phyloP scores from a whole-genome alignment of 192 early-diverging fungal genomes.

The Coemansia pectinata region DNA sequence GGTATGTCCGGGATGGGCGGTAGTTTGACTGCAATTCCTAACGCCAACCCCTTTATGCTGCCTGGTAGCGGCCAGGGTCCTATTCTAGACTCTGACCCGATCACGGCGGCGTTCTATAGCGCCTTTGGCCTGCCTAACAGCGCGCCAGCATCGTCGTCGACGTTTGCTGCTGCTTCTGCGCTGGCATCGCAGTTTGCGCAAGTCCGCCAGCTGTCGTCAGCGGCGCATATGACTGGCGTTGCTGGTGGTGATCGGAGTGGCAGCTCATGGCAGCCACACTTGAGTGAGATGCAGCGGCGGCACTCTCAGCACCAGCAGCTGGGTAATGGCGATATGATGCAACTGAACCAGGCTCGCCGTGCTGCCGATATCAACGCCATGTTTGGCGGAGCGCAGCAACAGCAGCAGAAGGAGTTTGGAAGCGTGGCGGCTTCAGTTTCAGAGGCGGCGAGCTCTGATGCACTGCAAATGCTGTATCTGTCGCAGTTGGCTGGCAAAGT shows the following conservation, averaged over 20 bases:
- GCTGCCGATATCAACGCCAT: not conserved
- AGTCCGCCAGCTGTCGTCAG: conserved; percentile 32
- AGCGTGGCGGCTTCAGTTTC: not conserved
- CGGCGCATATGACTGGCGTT: not conserved
- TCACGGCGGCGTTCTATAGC: conserved; percentile 51
- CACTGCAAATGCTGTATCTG: conserved; percentile 54
- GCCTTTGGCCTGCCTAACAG: conserved; percentile 38
- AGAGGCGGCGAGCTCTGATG: conserved; percentile 15
- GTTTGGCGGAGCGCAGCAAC: conserved; percentile 4
- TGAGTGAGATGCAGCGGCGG: not conserved
- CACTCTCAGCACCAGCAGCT: conserved; percentile 2
- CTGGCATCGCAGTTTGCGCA: conserved; percentile 33
- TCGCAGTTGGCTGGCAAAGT: conserved; percentile 47
- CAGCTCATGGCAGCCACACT: not conserved
- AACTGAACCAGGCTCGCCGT: not conserved
- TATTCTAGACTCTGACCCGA: conserved; percentile 31
- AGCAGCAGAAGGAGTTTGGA: not conserved
- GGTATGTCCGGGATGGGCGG: conserved; percentile 10
- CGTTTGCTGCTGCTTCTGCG: conserved; percentile 9
- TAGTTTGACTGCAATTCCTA: conserved; percentile 36
- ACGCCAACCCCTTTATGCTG: conserved; percentile 54
- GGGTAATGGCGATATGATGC: conserved; percentile 2
- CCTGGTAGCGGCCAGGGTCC: conserved; percentile 52
- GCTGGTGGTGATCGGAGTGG: not conserved
- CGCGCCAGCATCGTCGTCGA: conserved; percentile 8